phyloP scores from a whole-genome alignment of 441 rosid species.

The Biscutella auriculata region DNA sequence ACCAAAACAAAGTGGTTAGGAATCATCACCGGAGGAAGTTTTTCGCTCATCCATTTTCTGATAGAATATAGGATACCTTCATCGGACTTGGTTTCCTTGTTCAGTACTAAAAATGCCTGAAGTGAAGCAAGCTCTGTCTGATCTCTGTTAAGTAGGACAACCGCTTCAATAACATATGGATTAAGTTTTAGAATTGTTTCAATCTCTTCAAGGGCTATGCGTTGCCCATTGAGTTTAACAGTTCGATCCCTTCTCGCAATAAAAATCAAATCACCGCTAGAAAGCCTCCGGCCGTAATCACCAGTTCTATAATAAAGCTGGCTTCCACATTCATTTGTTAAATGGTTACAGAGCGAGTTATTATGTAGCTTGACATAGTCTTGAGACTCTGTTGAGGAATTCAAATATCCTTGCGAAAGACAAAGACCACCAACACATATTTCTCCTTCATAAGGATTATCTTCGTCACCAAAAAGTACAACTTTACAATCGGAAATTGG shows the following conservation, averaged over 20 bases:
- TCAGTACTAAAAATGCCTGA: constrained; percentile 44
- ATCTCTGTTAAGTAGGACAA: constrained; percentile 37
- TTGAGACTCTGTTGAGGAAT: constrained; percentile 23
- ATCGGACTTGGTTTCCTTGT: constrained; percentile 30
- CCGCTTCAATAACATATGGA: constrained; percentile 52
- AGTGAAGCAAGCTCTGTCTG: constrained; percentile 35
- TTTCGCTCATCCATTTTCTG: constrained; percentile 46
- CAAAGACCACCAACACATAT: constrained; percentile 67
- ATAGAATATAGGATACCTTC: constrained; percentile 31
- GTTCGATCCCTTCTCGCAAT: constrained; percentile 73
- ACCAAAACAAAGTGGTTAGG: constrained; percentile 42
- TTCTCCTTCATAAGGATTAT: constrained; percentile 49
- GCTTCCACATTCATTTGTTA: constrained; percentile 34
- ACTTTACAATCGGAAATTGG: constrained; percentile 68
- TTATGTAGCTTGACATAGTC: constrained; percentile 38
- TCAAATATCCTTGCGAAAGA: constrained; percentile 48
- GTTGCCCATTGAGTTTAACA: constrained; percentile 69
- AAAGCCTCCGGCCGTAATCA: constrained; percentile 61
- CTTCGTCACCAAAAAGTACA: constrained; percentile 39
- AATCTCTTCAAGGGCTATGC: constrained; percentile 66
- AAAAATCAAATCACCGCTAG: constrained; percentile 65
- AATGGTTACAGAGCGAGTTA: constrained; percentile 26
- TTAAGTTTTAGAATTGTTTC: constrained; percentile 52
- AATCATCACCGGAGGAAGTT: constrained; percentile 61
- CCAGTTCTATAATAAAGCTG: constrained; percentile 63